Evolutionary conservation across 1,284 basidiomycete species (phyloP), one percentile per base, ranked within the genome.

Genomic region (Phlebopus sp.): DNA sequence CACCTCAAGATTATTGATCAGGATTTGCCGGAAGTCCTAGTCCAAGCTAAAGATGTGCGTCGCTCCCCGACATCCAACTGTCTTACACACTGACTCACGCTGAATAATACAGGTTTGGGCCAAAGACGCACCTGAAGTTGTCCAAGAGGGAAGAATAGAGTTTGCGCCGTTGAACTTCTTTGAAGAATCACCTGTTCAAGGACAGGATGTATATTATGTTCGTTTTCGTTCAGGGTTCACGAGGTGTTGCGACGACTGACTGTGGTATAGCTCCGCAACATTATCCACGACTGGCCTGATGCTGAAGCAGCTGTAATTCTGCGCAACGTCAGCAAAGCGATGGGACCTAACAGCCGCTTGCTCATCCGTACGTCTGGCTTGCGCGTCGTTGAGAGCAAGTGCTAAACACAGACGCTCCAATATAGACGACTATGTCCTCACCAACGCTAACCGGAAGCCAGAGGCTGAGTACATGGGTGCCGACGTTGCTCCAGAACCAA

Each of bases 91-190:
- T 0, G 9, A n/a, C 29, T 42, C 34, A 14, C 29, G 41, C 10
- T 9, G 29, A 18, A 32, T 32, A n/a, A 29, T 41, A 27, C 44
- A 73, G 69, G 41, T 63, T 6, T 76, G 70, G 72, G 51, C 53
- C 2, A 58, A 52, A 35, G 59, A 69, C 7, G 64, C 56, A 1
- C 70, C 70, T 0, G 59, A 64, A 19, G 68, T 64, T 0, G 47
- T 76, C 31, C 49, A 61, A 27, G 59, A 66, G 18, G 59, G 63
- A 3, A 62, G 60, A 4, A 62, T 77, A 5, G 53, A 68, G 19
- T 72, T 77, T 39, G 55, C 67, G 18, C 51, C 68, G 2, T 55
- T 78, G n/a, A 69, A 79, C 52, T 79, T 77, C 58, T 71, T 79
- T 31, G 57, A 59, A 32, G 67, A 70, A 37, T 50, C 63, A 15